Conservation (phyloP, 768 basidiomycete genomes). For the Asterophora lycoperdoides region DNA sequence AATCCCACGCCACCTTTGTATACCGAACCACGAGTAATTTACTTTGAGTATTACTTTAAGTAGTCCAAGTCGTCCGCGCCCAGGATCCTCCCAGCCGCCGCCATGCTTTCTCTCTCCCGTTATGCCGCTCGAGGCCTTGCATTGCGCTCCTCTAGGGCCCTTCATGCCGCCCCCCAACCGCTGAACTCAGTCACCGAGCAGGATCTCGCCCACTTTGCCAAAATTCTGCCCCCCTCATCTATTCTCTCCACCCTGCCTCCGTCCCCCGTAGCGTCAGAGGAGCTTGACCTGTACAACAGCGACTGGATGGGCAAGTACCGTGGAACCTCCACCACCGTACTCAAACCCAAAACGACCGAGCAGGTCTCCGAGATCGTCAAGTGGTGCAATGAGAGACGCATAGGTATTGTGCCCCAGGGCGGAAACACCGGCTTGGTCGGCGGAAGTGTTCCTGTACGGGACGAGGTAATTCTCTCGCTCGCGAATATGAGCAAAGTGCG, state of each 20-base stretch:
- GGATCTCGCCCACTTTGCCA: slow-evolving; percentile 66
- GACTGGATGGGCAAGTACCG: slow-evolving; percentile 98
- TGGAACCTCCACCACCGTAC: slow-evolving; percentile 78
- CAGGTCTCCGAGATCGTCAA: slow-evolving; percentile 87
- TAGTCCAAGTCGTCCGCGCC: background rate
- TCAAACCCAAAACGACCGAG: slow-evolving; percentile 83
- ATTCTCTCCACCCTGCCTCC: slow-evolving; percentile 68
- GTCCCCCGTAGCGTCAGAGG: slow-evolving; percentile 42
- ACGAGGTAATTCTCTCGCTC: slow-evolving; percentile 85
- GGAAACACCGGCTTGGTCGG: slow-evolving; percentile 98
- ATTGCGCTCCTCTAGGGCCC: slow-evolving; percentile 14
- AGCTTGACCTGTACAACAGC: slow-evolving; percentile 75
- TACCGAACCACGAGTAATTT: slow-evolving; percentile 4
- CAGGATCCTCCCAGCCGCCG: background rate
- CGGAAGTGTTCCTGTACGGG: slow-evolving; percentile 82
- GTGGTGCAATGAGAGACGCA: slow-evolving; percentile 75
- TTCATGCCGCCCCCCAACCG: slow-evolving; percentile 20
- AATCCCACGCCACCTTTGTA: slow-evolving; percentile 19
- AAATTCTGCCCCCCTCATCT: slow-evolving; percentile 55
- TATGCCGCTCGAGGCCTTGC: slow-evolving; percentile 17
- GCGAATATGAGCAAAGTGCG: slow-evolving; percentile 79
- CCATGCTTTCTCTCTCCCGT: slow-evolving; percentile 17
- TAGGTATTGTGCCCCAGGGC: slow-evolving; percentile 95
- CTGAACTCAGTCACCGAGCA: slow-evolving; percentile 49
- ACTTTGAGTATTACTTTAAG: background rate